These are phyloP conservation scores for Alternaria atra DNA, from an alignment of 2,329 filamentous ascomycete species.

Conservation along the genomic window DNA sequence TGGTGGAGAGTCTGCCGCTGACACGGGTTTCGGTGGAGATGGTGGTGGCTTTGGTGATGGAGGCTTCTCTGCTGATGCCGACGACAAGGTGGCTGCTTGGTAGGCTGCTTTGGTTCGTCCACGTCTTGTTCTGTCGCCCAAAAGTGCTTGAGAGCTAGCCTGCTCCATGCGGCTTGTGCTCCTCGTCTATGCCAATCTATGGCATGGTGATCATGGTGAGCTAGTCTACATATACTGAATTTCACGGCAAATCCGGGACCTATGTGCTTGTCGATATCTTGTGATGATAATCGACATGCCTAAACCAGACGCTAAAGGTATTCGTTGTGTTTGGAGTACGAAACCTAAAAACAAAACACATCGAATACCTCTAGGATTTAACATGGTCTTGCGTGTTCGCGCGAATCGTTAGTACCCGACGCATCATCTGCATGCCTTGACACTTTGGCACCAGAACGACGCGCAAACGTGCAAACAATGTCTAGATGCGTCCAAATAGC, in stretches of 20 bases:
- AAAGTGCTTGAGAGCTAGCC: not conserved
- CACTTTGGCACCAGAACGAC: not conserved
- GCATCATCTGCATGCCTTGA: not conserved
- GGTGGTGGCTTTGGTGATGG: slow-evolving; percentile 16
- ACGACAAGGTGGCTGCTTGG: slow-evolving; percentile 41
- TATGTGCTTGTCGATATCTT: not conserved
- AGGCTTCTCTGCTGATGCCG: slow-evolving; percentile 26
- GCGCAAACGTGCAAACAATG: not conserved
- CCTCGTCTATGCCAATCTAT: slow-evolving; percentile 4
- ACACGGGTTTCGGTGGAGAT: slow-evolving; percentile 6
- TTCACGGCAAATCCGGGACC: not conserved
- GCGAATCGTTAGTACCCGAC: not conserved
- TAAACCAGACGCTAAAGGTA: not conserved
- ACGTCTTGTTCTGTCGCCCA: not conserved
- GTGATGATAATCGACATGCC: not conserved
- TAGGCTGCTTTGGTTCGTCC: slow-evolving; percentile 20
- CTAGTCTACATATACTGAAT: slow-evolving; percentile 15
- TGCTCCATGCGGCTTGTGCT: not conserved
- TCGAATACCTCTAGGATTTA: not conserved
- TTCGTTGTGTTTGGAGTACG: no score
- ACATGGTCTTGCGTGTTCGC: not conserved
- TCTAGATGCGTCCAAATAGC: not conserved
- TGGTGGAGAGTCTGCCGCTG: slow-evolving; percentile 7
- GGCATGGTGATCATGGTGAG: slow-evolving; percentile 13
- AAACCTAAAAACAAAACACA: no score